Evolutionary conservation across 345 rosid species (phyloP), one percentile per base, ranked within the genome.

Genomic region (Salix purpurea): DNA sequence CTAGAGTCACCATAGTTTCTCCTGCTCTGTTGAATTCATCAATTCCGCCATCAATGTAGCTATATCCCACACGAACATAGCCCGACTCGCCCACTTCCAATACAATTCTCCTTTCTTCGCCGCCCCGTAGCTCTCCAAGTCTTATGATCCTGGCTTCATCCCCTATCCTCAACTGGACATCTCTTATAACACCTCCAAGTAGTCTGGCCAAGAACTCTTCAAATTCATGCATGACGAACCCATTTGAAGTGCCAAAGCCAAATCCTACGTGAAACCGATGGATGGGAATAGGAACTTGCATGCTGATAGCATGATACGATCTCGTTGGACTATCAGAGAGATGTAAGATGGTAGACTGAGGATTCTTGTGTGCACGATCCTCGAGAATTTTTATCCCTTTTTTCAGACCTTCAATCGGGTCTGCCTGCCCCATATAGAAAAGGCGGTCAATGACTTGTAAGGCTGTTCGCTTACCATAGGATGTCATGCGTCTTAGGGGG

Each of bases 401-500:
- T 81, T 76, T 88, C 61, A 93, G 87, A 9, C 98, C 98, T 84
- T 93, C 94, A 19, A 81, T 73, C 26, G 93, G 92, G 72, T 93
- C 97, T 0, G 92, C 91, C 72, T 93, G 90, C 23, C 92, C 94
- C 87, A 83, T 84, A 70, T 87, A 90, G 90, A 90, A 91, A 65
- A 93, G 94, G 24, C 94, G 91, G 71, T 93, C 94, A 24, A 93
- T 90, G 42, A 93, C 97, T 78, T 88, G 92, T 46, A 93, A 69
- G 42, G 97, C 98, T 1, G 88, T 83, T 26, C 91, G 85, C 80
- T 90, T 93, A 11, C 98, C 98, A 26, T 82, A 86, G 66, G 92
- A 86, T 65, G 97, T 90, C 98, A 93, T 93, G 64, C 98, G 89
- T 83, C 89, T 89, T 62, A 91, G 87, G 15, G 98, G 91, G 74